Evolutionary conservation across 78 protist species (phyloP), one percentile per base, ranked within the genome.

Genomic region (Dictyostelium intermedium): DNA sequence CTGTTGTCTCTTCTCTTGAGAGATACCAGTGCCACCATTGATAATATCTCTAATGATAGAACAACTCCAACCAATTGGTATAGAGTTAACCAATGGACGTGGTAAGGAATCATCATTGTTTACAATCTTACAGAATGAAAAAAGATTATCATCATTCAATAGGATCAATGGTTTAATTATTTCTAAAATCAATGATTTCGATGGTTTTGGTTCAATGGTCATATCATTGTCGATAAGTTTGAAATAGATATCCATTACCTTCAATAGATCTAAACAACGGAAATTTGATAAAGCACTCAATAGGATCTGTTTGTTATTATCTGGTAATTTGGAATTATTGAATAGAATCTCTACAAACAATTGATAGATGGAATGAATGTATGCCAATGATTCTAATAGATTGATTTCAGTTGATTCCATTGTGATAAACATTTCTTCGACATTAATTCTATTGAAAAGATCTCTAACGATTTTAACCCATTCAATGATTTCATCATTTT

Each of bases 381-480:
- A 72, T 72, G 79, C 39, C 14, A 72, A 18, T 72, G 16, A 34
- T 34, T 14, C 39, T 14, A 16, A 34, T 13, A 72, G 9, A 10
- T 34, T 27, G 16, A 7, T 27, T 16, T 72, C 37, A 16, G 30
- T 32, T 56, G 66, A 11, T 3, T 32, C 39, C 25, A 34, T 72
- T 16, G 45, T 72, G 13, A 35, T 30, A 34, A 72, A 72, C 25
- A 72, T 27, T 72, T 72, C 39, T 27, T 72, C 79, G 34, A 72
- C 43, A 72, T 34, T 72, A 5, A 72, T 72, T 34, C 43, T 72
- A 72, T 72, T 72, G 45, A 72, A 72, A 13, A 72, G 35, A 72
- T 72, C 43, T 72, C 79, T 72, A 72, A 72, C 43, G 11, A 34
- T 72, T 72, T 72, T 72, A 34, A 72, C 43, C 79, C 79, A 72